Percentiles rank a stretch among this genome's conserved stretches.
Conservation (phyloP, 208 protist genomes). For the Wallacemonas collosoma region DNA sequence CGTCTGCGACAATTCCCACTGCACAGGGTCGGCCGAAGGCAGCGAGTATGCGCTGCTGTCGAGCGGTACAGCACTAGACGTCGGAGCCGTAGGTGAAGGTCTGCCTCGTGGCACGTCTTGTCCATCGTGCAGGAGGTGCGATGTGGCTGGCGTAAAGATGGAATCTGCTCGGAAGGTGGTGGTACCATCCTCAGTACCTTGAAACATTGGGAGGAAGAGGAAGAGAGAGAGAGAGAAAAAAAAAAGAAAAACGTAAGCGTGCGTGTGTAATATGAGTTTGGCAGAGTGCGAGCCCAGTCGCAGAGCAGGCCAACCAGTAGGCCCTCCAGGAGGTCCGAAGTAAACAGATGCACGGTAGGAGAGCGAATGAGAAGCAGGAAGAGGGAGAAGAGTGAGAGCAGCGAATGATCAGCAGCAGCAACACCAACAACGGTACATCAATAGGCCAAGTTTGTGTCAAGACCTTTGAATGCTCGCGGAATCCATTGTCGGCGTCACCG, state of each 20-base stretch:
- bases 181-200: background rate
- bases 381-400: background rate
- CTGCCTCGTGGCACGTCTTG: background rate
- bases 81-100: background rate
- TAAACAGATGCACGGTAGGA: background rate
- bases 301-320: no score
- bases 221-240: no score
- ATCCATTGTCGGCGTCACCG: no score
- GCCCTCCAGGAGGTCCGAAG: background rate
- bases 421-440: no score
- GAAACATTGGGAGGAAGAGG: background rate
- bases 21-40: background rate
- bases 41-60: constrained; percentile 10
- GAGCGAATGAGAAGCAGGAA: background rate
- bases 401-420: no score
- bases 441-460: no score
- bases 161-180: background rate
- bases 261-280: no score
- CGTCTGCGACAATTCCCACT: no score
- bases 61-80: background rate
- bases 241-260: no score
- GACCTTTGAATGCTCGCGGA: no score
- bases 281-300: no score
- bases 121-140: background rate
- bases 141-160: background rate